These are phyloP conservation scores for Calonectria henricotiae DNA, from an alignment of 2,329 filamentous ascomycete genomes.

Conservation along the genomic window DNA sequence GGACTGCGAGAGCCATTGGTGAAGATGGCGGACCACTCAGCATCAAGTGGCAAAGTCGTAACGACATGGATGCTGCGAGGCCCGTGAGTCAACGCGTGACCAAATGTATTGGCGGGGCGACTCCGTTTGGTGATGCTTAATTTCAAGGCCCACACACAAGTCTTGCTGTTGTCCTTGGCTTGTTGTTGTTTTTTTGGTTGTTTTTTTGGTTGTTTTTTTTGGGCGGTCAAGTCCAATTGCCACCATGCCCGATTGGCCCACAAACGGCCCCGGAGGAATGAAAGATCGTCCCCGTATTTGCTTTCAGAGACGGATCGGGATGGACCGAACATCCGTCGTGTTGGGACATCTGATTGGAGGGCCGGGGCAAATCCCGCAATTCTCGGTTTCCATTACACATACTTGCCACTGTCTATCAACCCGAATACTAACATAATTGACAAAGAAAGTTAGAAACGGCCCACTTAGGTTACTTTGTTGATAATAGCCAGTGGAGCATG, in stretches of 20 bases:
- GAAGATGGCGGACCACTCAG: no score
- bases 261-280: not conserved
- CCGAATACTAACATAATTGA: no score
- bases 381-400: not conserved
- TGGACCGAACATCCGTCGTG: not conserved
- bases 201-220: no score
- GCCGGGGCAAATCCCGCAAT: not conserved
- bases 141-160: not conserved
- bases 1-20: not conserved
- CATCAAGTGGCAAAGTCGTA: not conserved
- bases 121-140: not conserved
- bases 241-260: not conserved
- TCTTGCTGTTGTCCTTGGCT: not conserved
- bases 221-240: not conserved
- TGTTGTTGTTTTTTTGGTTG: not conserved
- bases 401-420: not conserved
- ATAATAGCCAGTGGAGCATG: constrained; percentile 2
- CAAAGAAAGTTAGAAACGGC: constrained; percentile 7
- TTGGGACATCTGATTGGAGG: not conserved
- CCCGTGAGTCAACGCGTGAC: not conserved
- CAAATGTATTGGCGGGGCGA: not conserved
- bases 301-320: not conserved
- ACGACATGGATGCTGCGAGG: not conserved
- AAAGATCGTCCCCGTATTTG: not conserved
- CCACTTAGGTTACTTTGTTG: constrained; percentile 1